Evolutionary conservation across 441 rosid genomes (phyloP).

Genomic region (Biscutella laevigata): DNA sequence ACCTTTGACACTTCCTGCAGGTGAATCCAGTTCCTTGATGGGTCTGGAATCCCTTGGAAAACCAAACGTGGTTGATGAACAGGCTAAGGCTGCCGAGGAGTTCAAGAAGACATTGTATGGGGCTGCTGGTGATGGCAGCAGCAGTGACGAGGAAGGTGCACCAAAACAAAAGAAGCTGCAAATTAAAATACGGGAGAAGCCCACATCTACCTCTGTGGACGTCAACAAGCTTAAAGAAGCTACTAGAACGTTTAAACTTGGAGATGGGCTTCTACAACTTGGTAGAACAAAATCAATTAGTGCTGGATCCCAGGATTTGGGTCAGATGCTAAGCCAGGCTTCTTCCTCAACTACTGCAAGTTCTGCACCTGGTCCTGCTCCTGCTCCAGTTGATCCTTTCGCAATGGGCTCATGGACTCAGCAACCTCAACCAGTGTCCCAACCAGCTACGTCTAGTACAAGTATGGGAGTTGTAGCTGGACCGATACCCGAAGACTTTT

Average conservation of each 20-base stretch:
- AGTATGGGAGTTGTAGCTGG: too few relatives aligned
- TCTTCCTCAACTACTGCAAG: slow-evolving; percentile 29
- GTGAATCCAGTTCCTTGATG: slow-evolving; percentile 50
- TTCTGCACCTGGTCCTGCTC: too few relatives aligned
- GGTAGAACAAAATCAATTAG: slow-evolving; percentile 62
- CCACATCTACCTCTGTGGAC: slow-evolving; percentile 72
- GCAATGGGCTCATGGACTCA: slow-evolving; percentile 50
- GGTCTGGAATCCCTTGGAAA: slow-evolving; percentile 71
- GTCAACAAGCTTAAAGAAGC: slow-evolving; percentile 95
- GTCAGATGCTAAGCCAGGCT: slow-evolving; percentile 48
- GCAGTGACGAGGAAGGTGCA: slow-evolving; percentile 87
- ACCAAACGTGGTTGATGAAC: slow-evolving; percentile 63
- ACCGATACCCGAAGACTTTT: slow-evolving; percentile 95
- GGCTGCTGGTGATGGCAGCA: slow-evolving; percentile 70
- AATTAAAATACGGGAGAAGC: slow-evolving; percentile 88
- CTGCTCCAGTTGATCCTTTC: slow-evolving; percentile 64
- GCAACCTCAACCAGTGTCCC: slow-evolving; percentile 37
- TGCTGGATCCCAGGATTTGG: slow-evolving; percentile 57
- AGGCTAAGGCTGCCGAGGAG: slow-evolving; percentile 95
- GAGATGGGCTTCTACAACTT: slow-evolving; percentile 62
- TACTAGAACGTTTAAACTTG: slow-evolving; percentile 70
- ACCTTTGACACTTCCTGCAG: slow-evolving; percentile 41
- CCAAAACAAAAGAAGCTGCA: slow-evolving; percentile 66
- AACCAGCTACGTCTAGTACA: slow-evolving; percentile 44
- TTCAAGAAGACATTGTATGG: slow-evolving; percentile 92